Evolutionary conservation across 345 rosid species (phyloP).

Genomic region (Syzygium jambos): DNA sequence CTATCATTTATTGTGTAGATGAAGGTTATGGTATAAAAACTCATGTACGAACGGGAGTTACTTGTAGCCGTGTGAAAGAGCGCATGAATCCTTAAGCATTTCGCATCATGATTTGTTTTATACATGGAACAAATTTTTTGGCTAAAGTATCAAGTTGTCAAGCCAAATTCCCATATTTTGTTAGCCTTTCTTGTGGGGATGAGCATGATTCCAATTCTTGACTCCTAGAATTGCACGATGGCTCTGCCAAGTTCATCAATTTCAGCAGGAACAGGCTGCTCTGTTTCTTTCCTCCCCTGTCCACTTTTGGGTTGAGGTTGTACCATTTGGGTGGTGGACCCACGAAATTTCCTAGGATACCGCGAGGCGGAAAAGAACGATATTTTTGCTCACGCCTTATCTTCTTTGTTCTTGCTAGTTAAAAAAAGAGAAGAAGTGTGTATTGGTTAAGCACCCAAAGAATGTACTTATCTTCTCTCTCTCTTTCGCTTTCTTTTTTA

Average conservation of each 20-base stretch:
- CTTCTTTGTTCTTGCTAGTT: neutral
- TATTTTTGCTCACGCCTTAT: neutral
- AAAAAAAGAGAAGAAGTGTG: neutral
- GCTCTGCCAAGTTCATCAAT: neutral
- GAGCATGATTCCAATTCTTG: neutral
- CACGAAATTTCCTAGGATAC: neutral
- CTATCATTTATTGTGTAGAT: neutral
- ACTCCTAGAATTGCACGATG: neutral
- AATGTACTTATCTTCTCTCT: neutral
- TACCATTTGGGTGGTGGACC: neutral
- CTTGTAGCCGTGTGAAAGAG: neutral
- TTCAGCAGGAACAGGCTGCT: neutral
- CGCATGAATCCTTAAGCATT: neutral
- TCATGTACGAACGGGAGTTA: accelerated
- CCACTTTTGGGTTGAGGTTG: neutral
- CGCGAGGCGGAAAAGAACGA: neutral
- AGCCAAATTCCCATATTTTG: neutral
- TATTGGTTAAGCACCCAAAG: neutral
- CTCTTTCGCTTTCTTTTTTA: neutral
- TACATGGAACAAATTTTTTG: neutral
- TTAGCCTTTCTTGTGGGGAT: neutral
- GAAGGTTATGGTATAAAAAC: neutral
- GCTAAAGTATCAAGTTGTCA: neutral
- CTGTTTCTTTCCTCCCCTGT: neutral
- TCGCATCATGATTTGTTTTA: neutral